Evolutionary conservation across 2,329 filamentous ascomycete species (phyloP), one percentile per base, ranked within the genome.

Genomic region (Didymella sp.): DNA sequence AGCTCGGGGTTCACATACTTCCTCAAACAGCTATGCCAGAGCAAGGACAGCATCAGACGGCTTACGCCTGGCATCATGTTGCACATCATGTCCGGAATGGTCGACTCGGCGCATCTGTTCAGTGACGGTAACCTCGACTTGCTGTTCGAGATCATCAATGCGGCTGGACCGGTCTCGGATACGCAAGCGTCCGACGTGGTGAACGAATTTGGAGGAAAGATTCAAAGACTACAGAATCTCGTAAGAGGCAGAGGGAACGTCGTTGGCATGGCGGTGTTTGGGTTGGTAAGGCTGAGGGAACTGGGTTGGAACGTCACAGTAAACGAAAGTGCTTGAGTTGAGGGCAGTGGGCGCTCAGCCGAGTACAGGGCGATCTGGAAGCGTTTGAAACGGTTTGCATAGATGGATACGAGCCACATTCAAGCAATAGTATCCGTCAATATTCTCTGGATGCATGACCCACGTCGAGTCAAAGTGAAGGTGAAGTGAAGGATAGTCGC

Each of bases 121-220:
- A 11, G n/a, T 5, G 27, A 30, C 24, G 37, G 51, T 2, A 56
- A 56, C 13, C 42, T 59, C 8, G 47, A 51, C 17, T 22, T 54
- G 3, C 38, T 54, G 22, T n/a, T 59, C 6, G 43, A 37, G 22
- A 45, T 52, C 21, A 22, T 56, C 7, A 33, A 48, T 24, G 13
- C n/a, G 11, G 56, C 38, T 21, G 51, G 51, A 6, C 51, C 57
- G 5, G 41, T 48, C 19, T 31, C 56, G 15, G 48, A 59, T 11
- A 15, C 13, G 9, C 37, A 55, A 19, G 21, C 27, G 9, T 8
- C 12, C 22, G 31, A 30, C 2, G 8, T 31, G 22, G 21, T 40
- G 41, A 13, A 41, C 17, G 19, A 13, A 5, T 25, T 49, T 13
- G 24, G 37, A 2, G 13, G 27, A 7, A 54, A 6, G 2, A n/a